Evolutionary conservation across 139 green algal genomes (phyloP), one percentile per base, ranked within the genome.

Genomic region (Deuterostichococcus epilithicus): DNA sequence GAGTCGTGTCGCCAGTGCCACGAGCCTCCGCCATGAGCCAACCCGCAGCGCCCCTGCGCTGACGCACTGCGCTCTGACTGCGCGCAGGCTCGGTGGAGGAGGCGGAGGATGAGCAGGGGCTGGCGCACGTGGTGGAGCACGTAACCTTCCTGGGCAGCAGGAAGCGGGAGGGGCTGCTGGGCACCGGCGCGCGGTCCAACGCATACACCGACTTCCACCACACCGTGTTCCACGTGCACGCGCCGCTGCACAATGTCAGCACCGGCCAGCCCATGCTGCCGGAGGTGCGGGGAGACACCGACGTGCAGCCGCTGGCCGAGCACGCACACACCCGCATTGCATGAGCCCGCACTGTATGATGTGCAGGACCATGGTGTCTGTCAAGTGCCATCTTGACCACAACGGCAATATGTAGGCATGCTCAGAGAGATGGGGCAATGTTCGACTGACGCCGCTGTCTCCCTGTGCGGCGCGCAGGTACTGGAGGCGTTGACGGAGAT

Each of bases 151-250:
- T 99, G 45, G 96, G 96, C 73, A 92, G 79, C 75, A 90, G 90
- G 75, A 93, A 93, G 83, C 86, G 95, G 20, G 95, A 99, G 83
- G 82, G 78, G 5, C 88, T 98, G 78, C 84, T 99, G 66, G 95
- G 95, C 58, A 97, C 90, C 20, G 89, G 94, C 8, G 89, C 92
- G 0, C 87, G 96, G 36, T 94, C 90, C 69, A 99, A 99, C 80
- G 96, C 96, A 0, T 99, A 99, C 91, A 99, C 96, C 30, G 96
- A 99, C 88, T 99, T 99, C 83, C 96, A 99, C 86, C 96, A 99
- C 91, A 99, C 96, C n/a, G 96, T 99, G 28, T 99, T 99, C 86
- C 96, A 99, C 81, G 92, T 98, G 67, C 96, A 99, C 80, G 82
- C 94, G 26, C 96, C 96, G 1, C 80, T 94, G 25, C 70, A 68